Base-by-base conservation (phyloP, 2,329 filamentous ascomycete genomes). In the Oidium heveae region DNA sequence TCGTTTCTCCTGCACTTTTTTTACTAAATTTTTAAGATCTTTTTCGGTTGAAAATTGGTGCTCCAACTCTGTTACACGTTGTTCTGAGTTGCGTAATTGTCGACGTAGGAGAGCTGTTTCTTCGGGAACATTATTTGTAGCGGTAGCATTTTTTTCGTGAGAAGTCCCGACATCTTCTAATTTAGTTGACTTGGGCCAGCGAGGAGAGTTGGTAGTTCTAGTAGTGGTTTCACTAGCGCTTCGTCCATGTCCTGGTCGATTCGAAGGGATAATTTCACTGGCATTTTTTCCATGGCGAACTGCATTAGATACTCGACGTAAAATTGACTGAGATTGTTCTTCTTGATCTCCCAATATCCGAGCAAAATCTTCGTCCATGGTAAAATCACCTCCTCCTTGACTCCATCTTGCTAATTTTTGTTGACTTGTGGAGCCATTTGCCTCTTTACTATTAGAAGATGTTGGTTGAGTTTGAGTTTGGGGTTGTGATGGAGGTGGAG, bases 351-450 rank as follows among this genome's bases (percentile, higher is more conserved):
- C 83, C 57, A 94, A 72, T 56, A 95, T 89, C 56, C 88, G 82
- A 54, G 85, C 84, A 78, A 95, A 86, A 64, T 96, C 91, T 66
- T 95, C 88, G 59, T 96, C 89, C 81, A 94, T 80, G 57, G 84
- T 91, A 63, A 95, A 91, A 59, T 94, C 87, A 55, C 81, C 86
- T 54, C 85, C 86, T 46, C 77, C 75, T 22, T 53, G 51, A 66
- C 83, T 94, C 77, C 77, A 85, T 62, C 81, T 74, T 59, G 82
- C 77, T 58, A 86, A 70, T 61, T 79, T 80, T 10, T 82, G 80
- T 10, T 82, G 84, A 41, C 68, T 59, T n/a, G 61, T 59, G 5
- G 43, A 53, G 15, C 62, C 63, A 55, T 64, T 64, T 20, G 75
- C 70, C 51, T 76, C 75, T 58, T 75, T 75, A 37, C 69, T 62